Conservation (phyloP, 2,329 filamentous ascomycete genomes). For the Cladobotryum mycophilum region DNA sequence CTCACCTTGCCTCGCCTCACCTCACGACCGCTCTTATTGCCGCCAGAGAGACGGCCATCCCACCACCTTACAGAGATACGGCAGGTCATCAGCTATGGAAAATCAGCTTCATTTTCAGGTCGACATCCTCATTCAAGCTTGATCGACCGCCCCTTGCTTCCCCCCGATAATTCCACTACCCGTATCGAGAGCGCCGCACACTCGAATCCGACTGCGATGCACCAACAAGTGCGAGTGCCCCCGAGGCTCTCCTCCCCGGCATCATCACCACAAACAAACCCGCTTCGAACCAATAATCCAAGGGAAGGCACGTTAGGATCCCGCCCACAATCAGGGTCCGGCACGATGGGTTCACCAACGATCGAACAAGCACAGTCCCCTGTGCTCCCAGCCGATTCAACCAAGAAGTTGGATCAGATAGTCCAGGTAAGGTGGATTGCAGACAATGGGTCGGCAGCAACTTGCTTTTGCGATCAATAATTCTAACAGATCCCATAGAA, state of each 20-base stretch:
- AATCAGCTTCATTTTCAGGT: conserved; percentile 28
- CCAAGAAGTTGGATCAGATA: conserved; percentile 85
- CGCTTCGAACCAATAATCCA: conserved; percentile 59
- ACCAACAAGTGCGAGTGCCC: conserved; percentile 78
- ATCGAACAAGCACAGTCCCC: conserved; percentile 36
- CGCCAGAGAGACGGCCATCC: conserved; percentile 5
- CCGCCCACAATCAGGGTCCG: conserved; percentile 39
- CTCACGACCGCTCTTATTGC: neutral
- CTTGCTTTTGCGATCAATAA: neutral
- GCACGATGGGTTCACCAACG: conserved; percentile 41
- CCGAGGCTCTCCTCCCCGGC: conserved; percentile 68
- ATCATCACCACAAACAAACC: conserved; percentile 54
- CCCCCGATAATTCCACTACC: neutral
- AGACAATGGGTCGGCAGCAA: neutral
- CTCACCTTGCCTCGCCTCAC: neutral
- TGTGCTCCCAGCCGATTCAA: conserved; percentile 57
- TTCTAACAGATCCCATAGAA: conserved; percentile 52
- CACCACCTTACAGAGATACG: neutral
- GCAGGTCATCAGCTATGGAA: conserved; percentile 25
- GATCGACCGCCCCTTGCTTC: conserved; percentile 17
- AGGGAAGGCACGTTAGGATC: conserved; percentile 52
- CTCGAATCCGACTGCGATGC: conserved; percentile 50
- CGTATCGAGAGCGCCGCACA: neutral
- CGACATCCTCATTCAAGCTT: conserved; percentile 25
- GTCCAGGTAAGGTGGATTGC: conserved; percentile 59